Evolutionary conservation across 257 asterid species (phyloP).

Genomic region (Solanum bulbocastanum): DNA sequence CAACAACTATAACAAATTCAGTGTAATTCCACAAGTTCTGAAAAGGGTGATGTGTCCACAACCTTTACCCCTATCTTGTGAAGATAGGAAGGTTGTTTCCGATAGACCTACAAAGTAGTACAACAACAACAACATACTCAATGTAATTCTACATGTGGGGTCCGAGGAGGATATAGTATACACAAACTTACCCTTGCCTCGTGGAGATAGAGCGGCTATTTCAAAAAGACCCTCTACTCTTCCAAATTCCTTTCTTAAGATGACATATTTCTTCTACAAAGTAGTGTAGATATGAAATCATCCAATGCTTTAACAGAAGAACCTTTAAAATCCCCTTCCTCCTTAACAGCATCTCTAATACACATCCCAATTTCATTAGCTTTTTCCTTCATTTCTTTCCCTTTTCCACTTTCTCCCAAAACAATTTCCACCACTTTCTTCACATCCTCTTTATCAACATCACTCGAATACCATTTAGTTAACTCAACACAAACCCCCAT

Average conservation of each 20-base stretch:
- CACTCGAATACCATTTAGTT: conserved; percentile 33
- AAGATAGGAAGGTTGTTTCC: neutral
- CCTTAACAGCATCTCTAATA: conserved; percentile 45
- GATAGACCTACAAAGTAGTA: neutral
- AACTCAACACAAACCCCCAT: conserved; percentile 66
- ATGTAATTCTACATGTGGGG: neutral
- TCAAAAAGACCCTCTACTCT: neutral
- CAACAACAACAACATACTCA: neutral
- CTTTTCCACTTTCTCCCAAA: conserved; percentile 40
- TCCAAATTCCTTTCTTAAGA: neutral
- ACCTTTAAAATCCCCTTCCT: conserved; percentile 30
- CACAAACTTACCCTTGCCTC: accelerated
- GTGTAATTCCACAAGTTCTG: accelerated
- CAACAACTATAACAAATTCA: neutral
- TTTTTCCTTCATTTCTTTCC: conserved; percentile 48
- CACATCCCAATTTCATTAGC: conserved; percentile 41
- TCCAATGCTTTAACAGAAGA: conserved; percentile 50
- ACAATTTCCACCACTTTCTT: conserved; percentile 41
- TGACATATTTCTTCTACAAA: conserved; percentile 6
- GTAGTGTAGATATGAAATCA: conserved; percentile 35
- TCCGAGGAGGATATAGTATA: neutral
- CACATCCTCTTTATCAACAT: conserved; percentile 43
- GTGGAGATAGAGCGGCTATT: accelerated
- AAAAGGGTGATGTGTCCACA: accelerated
- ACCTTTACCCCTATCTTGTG: neutral